These are phyloP conservation scores for Candida caryicola DNA, from an alignment of 805 yeast genomes.

Conservation along the genomic window DNA sequence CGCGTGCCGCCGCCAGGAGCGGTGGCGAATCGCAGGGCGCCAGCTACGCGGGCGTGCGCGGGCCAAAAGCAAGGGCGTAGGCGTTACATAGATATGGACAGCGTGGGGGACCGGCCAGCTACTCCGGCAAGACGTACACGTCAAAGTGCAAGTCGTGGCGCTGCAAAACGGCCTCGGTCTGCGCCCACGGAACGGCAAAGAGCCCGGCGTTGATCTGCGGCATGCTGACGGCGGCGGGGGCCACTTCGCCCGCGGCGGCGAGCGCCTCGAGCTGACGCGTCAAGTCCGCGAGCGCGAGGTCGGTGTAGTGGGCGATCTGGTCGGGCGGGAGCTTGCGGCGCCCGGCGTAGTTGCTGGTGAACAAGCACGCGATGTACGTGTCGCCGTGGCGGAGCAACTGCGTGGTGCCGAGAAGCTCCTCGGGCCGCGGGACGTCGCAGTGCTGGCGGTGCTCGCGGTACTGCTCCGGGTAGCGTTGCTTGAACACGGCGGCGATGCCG, in stretches of 20 bases:
- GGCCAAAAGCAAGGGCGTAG: no score
- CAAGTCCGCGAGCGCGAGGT: slow-evolving; percentile 47
- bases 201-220: slow-evolving; percentile 82
- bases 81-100: no score
- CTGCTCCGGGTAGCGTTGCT: slow-evolving; percentile 46
- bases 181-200: slow-evolving; percentile 75
- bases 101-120: no score
- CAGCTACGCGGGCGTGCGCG: no score
- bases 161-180: slow-evolving; percentile 54
- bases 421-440: slow-evolving; percentile 13
- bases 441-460: slow-evolving; percentile 46
- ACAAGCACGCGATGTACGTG: slow-evolving; percentile 59
- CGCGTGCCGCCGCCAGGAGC: slow-evolving; percentile 1
- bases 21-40: background rate
- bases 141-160: slow-evolving; percentile 30
- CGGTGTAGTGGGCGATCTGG: slow-evolving; percentile 52
- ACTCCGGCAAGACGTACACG: slow-evolving; percentile 43
- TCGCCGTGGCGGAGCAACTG: slow-evolving; percentile 39
- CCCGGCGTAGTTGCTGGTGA: slow-evolving; percentile 59
- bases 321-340: slow-evolving; percentile 38
- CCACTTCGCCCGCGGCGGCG: slow-evolving; percentile 3
- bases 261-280: slow-evolving; percentile 29
- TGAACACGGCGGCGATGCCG: slow-evolving; percentile 68
- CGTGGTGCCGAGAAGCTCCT: slow-evolving; percentile 52
- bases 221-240: slow-evolving; percentile 40